Evolutionary conservation across 1,284 basidiomycete genomes (phyloP).

Genomic region (Sporisorium reilianum): DNA sequence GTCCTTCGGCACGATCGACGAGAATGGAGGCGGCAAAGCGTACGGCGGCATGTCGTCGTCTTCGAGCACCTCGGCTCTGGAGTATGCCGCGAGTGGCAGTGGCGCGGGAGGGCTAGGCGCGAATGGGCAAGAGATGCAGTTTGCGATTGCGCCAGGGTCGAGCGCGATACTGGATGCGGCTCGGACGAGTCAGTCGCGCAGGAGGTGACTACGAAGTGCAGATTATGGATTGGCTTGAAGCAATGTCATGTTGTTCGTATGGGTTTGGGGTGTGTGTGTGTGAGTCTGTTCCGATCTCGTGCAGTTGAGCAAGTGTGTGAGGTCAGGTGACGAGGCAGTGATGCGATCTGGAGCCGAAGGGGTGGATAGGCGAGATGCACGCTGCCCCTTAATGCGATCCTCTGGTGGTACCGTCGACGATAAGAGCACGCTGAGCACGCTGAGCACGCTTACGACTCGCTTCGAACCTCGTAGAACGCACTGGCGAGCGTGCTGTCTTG

Average conservation of each 20-base stretch:
- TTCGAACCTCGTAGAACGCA: too few species aligned
- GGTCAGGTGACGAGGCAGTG: too few species aligned
- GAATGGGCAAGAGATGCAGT: constrained; percentile 4
- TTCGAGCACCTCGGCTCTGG: constrained; percentile 16
- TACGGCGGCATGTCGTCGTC: constrained; percentile 30
- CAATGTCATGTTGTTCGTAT: too few species aligned
- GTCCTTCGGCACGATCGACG: constrained; percentile 27
- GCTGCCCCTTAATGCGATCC: background rate
- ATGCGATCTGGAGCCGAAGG: too few species aligned
- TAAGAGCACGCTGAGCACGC: constrained; percentile 4
- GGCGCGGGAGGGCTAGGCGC: background rate
- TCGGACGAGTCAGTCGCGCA: constrained; percentile 51
- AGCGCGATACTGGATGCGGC: constrained; percentile 58
- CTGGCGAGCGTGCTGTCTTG: too few species aligned
- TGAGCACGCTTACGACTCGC: background rate
- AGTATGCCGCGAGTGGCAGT: background rate
- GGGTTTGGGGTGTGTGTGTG: too few species aligned
- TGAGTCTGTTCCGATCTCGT: too few species aligned
- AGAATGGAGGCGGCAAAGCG: constrained; percentile 10
- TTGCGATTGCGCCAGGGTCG: constrained; percentile 33
- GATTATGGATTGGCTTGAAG: too few species aligned
- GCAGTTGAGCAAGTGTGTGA: too few species aligned
- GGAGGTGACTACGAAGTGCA: too few species aligned
- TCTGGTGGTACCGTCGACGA: too few species aligned
- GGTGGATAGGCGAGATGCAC: background rate